Evolutionary conservation across 345 rosid species (phyloP).

Genomic region (Brassica cretica): DNA sequence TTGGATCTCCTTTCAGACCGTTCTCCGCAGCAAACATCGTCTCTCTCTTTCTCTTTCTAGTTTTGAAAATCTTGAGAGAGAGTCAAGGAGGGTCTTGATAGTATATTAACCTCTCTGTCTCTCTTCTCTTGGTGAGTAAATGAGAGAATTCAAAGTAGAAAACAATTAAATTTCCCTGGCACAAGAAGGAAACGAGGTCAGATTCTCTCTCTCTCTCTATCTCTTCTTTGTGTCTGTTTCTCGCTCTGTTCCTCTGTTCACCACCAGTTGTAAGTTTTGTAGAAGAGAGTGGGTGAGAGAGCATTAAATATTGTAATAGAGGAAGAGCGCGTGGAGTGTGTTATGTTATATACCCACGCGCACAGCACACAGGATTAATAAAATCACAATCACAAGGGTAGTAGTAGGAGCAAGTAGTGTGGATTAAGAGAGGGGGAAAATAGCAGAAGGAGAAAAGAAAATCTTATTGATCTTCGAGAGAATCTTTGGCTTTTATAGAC

Average conservation of each 20-base stretch:
- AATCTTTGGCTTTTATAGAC: conserved; percentile 32
- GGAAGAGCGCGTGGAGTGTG: neutral
- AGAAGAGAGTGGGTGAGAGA: conserved; percentile 35
- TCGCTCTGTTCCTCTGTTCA: conserved; percentile 38
- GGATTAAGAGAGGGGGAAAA: conserved; percentile 19
- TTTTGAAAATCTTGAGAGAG: conserved; percentile 4
- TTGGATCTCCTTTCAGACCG: conserved; percentile 45
- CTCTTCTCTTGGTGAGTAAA: conserved; percentile 24
- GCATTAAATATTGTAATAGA: conserved; percentile 18
- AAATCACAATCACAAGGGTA: conserved; percentile 11
- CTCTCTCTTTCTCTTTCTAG: conserved; percentile 21
- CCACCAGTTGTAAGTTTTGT: conserved; percentile 26
- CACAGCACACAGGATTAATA: conserved; percentile 24
- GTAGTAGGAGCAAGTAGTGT: neutral
- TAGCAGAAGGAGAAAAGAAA: conserved; percentile 32
- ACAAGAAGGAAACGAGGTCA: conserved; percentile 32
- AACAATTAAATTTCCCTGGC: conserved; percentile 35
- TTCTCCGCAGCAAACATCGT: conserved; percentile 43
- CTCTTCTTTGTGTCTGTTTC: neutral
- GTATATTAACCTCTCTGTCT: conserved; percentile 11
- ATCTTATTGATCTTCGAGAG: conserved; percentile 44
- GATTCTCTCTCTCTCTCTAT: conserved; percentile 7
- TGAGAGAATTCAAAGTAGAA: conserved; percentile 21
- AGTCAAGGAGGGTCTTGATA: conserved; percentile 14
- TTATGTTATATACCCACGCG: conserved; percentile 17